Percentiles rank a stretch among this genome's conserved stretches.
phyloP scores from a whole-genome alignment of 768 basidiomycete genomes.

The Brasilioporus rufonigricans region DNA sequence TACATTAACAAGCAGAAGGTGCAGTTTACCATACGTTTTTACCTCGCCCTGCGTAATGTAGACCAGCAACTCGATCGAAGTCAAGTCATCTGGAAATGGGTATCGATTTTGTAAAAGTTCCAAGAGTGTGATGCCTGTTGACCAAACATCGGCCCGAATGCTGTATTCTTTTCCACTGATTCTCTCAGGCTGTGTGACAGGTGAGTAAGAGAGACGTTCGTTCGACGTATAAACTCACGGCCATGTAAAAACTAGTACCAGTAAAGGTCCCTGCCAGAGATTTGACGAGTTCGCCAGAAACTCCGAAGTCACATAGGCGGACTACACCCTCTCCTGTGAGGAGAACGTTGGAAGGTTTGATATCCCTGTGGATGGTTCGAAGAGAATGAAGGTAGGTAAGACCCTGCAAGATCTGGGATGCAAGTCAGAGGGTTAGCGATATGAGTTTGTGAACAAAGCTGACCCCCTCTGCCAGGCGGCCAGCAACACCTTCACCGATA shows the following conservation, averaged over 20 bases:
- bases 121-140: conserved; percentile 89
- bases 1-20: conserved; percentile 16
- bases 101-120: conserved; percentile 94
- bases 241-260: conserved; percentile 98
- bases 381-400: conserved; percentile 88
- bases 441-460: conserved; percentile 27
- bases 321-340: conserved; percentile 86
- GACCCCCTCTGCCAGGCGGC: conserved; percentile 91
- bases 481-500: conserved; percentile 85
- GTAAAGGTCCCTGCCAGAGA: conserved; percentile 95
- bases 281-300: conserved; percentile 92
- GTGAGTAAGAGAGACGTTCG: conserved; percentile 1
- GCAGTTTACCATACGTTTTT: conserved; percentile 19
- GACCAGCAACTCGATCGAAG: conserved; percentile 92
- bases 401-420: conserved; percentile 76
- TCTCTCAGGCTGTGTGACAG: conserved; percentile 72
- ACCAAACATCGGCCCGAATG: conserved; percentile 98
- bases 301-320: conserved; percentile 95
- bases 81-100: conserved; percentile 89
- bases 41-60: conserved; percentile 83
- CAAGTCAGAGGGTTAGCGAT: conserved; percentile 5
- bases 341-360: conserved; percentile 92
- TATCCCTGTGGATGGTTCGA: conserved; percentile 94
- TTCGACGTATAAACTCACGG: conserved; percentile 55
- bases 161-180: conserved; percentile 91